Conservation (phyloP, 495 filamentous ascomycete genomes). For the Jackrogersella minutella region DNA sequence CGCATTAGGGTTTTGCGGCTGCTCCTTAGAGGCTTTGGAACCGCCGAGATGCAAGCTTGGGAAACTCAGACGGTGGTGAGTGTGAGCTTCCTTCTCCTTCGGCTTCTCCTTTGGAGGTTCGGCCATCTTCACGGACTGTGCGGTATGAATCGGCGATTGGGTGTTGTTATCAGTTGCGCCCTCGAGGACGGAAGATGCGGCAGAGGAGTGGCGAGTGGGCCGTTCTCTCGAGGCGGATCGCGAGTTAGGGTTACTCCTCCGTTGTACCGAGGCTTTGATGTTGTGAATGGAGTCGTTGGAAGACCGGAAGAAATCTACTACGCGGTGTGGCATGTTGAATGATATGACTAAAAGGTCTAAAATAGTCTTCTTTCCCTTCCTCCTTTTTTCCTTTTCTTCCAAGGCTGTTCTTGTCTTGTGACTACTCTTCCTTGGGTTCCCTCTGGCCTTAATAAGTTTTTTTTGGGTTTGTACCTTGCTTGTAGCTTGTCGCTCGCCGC, state of each 20-base stretch:
- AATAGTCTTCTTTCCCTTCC: background rate
- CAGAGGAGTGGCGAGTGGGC: slow-evolving; percentile 44
- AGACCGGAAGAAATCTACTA: slow-evolving; percentile 58
- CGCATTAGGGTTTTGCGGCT: slow-evolving; percentile 51
- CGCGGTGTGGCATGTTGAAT: slow-evolving; percentile 59
- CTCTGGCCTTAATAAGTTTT: background rate
- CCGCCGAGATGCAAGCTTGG: slow-evolving; percentile 54
- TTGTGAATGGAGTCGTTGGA: slow-evolving; percentile 47
- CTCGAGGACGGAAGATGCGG: slow-evolving; percentile 47
- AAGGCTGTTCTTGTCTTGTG: background rate
- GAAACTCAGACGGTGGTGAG: slow-evolving; percentile 58
- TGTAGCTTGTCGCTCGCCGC: slow-evolving; percentile 2
- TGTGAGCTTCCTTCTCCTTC: slow-evolving; percentile 53
- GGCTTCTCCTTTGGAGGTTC: slow-evolving; percentile 45
- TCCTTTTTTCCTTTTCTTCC: background rate
- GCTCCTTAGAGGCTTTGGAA: slow-evolving; percentile 55
- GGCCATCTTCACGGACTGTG: slow-evolving; percentile 45
- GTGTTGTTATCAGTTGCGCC: slow-evolving; percentile 41
- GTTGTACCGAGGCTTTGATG: slow-evolving; percentile 46
- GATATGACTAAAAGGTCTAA: background rate
- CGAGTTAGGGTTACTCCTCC: slow-evolving; percentile 36
- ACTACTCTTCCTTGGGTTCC: background rate
- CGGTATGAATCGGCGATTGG: slow-evolving; percentile 27
- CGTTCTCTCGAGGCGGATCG: slow-evolving; percentile 38
- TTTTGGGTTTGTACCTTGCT: background rate